Percentiles rank a stretch among this genome's conserved stretches.
Evolutionary conservation across 345 rosid genomes (phyloP).

Genomic region (Iberis pinnata): DNA sequence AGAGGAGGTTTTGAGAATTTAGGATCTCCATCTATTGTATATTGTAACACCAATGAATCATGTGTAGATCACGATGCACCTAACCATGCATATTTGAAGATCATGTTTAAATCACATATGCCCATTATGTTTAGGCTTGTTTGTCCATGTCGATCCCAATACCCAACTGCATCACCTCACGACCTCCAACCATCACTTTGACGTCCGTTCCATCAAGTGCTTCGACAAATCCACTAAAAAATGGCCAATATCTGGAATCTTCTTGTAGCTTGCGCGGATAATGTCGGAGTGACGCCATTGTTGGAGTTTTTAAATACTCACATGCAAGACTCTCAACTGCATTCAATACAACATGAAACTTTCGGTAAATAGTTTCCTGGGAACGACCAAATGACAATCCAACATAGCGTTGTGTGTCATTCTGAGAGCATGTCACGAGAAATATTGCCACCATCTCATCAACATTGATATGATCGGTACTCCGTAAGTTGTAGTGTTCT

Average conservation of each 20-base stretch:
- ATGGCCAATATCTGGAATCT: not conserved
- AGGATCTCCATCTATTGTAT: too few relatives aligned
- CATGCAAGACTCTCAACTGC: not conserved
- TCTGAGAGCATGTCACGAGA: not conserved
- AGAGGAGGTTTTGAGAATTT: too few relatives aligned
- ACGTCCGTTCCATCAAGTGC: not conserved
- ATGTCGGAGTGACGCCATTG: not conserved
- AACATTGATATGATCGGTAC: not conserved
- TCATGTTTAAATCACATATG: too few relatives aligned
- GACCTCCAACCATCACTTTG: not conserved
- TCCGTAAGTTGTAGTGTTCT: not conserved
- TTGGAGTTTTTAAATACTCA: not conserved
- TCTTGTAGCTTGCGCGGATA: not conserved
- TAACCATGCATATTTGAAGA: too few relatives aligned
- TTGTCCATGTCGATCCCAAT: not conserved
- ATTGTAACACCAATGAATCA: too few relatives aligned
- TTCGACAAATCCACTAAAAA: not conserved
- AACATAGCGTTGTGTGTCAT: not conserved
- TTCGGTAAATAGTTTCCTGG: not conserved
- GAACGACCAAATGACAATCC: not conserved
- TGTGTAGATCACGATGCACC: too few relatives aligned
- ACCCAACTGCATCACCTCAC: not conserved
- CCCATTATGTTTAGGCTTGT: not conserved
- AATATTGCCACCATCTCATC: slow-evolving; percentile 4
- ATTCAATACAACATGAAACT: not conserved